Evolutionary conservation across 2,329 filamentous ascomycete genomes (phyloP).

Genomic region (Paraphaeosphaeria sporulosa): DNA sequence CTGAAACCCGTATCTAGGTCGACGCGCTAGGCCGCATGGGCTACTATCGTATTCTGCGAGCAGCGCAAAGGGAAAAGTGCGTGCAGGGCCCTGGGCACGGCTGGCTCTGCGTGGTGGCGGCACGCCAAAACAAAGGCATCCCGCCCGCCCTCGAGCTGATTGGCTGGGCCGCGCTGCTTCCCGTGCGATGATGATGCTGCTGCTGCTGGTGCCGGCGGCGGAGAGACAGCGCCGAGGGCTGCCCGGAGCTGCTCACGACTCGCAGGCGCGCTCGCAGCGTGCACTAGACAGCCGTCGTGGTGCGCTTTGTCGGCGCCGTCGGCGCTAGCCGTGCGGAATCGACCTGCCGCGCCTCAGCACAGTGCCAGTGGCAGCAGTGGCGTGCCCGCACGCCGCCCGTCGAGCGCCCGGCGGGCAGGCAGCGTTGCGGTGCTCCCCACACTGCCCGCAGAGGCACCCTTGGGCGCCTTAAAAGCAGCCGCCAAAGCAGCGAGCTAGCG

Average conservation of each 20-base stretch:
- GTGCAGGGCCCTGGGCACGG: constrained; percentile 26
- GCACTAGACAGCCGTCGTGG: not conserved
- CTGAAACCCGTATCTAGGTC: constrained; percentile 17
- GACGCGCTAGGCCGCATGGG: constrained; percentile 22
- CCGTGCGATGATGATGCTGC: constrained; percentile 8
- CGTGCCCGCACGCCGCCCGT: not conserved
- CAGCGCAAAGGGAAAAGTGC: constrained; percentile 16
- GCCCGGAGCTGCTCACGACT: constrained; percentile 4
- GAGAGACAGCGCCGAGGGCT: constrained; percentile 6
- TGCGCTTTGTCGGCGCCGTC: not conserved
- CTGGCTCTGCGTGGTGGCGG: constrained; percentile 23
- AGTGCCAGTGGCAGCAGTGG: constrained; percentile 15
- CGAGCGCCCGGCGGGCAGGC: not conserved
- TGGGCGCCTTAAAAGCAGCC: constrained; percentile 35
- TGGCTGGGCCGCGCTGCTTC: not conserved
- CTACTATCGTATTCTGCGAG: constrained; percentile 17
- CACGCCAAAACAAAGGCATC: constrained; percentile 35
- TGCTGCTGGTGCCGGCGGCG: not conserved
- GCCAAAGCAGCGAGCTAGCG: constrained; percentile 30
- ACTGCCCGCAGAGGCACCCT: not conserved
- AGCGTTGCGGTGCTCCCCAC: not conserved
- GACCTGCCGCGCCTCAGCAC: not conserved
- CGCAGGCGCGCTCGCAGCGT: not conserved
- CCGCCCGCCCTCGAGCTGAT: not conserved
- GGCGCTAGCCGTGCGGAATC: not conserved